Evolutionary conservation across 140 eudicot genomes (phyloP).

Genomic region (Cichorium intybus): DNA sequence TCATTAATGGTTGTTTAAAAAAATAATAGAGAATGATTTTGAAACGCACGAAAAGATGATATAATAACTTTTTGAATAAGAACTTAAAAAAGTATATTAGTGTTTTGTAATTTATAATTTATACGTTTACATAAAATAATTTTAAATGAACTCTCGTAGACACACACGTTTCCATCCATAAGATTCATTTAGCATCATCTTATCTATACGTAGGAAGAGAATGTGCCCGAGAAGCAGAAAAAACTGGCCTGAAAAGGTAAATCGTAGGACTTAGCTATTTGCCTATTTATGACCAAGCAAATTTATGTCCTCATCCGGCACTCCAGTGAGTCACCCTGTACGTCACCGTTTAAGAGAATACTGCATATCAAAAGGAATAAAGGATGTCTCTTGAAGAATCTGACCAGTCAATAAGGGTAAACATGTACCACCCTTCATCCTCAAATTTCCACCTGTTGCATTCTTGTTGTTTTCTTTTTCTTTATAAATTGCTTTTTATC

Average conservation of each 20-base stretch:
- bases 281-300: slow-evolving; percentile 8
- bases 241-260: neutral
- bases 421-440: neutral
- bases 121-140: no score
- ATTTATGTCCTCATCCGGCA: slow-evolving; percentile 16
- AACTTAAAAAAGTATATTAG: no score
- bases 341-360: neutral
- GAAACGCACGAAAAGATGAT: no score
- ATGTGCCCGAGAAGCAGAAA: neutral
- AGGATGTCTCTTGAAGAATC: neutral
- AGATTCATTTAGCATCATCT: no score
- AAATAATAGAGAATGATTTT: no score
- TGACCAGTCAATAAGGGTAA: neutral
- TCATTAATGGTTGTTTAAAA: no score
- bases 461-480: neutral
- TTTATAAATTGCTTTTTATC: neutral
- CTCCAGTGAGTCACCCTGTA: neutral
- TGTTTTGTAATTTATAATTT: no score
- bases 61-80: no score
- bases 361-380: neutral
- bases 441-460: neutral
- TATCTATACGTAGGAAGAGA: neutral
- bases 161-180: no score
- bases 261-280: slow-evolving; percentile 7
- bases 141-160: no score